These are phyloP conservation scores for Cutaneotrichosporon sp. DNA, from an alignment of 1,284 basidiomycete species.

Conservation along the genomic window DNA sequence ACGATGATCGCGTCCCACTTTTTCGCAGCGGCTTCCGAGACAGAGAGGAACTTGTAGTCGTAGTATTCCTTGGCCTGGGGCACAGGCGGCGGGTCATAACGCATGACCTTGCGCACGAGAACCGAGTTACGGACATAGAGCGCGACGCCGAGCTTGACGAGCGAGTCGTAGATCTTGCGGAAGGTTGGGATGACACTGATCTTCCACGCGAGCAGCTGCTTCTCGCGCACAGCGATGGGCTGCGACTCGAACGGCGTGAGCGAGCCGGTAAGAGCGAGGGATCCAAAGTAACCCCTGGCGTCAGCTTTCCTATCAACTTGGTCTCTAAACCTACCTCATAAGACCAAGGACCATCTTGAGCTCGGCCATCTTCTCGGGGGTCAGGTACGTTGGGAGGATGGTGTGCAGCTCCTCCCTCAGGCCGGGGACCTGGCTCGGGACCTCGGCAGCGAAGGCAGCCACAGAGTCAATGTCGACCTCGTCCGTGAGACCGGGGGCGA, in stretches of 20 bases:
- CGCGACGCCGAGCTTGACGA: constrained; percentile 17
- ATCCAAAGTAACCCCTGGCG: constrained; percentile 13
- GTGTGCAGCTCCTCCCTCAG: constrained; percentile 14
- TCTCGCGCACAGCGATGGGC: constrained; percentile 17
- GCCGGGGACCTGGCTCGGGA: constrained; percentile 13
- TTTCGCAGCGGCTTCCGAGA: background rate
- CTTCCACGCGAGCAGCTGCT: constrained; percentile 20
- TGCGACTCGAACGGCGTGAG: constrained; percentile 23
- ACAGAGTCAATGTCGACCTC: constrained; percentile 20
- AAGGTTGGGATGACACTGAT: constrained; percentile 8
- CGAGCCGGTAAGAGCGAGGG: constrained; percentile 14
- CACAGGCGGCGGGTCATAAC: constrained; percentile 6
- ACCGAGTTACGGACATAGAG: constrained; percentile 21
- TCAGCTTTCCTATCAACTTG: background rate
- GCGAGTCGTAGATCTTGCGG: constrained; percentile 23
- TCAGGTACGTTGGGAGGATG: constrained; percentile 14
- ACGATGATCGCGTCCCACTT: constrained; percentile 38
- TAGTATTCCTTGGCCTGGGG: background rate
- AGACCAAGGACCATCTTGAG: constrained; percentile 30
- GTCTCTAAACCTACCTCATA: constrained; percentile 20
- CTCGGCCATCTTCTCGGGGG: constrained; percentile 23
- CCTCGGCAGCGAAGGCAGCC: constrained; percentile 18
- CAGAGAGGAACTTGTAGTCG: constrained; percentile 10
- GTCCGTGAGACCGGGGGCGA: constrained; percentile 13
- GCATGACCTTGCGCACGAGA: constrained; percentile 17